Evolutionary conservation across 352 stramenopile species (phyloP).

Genomic region (Phytopythium ostracodes): DNA sequence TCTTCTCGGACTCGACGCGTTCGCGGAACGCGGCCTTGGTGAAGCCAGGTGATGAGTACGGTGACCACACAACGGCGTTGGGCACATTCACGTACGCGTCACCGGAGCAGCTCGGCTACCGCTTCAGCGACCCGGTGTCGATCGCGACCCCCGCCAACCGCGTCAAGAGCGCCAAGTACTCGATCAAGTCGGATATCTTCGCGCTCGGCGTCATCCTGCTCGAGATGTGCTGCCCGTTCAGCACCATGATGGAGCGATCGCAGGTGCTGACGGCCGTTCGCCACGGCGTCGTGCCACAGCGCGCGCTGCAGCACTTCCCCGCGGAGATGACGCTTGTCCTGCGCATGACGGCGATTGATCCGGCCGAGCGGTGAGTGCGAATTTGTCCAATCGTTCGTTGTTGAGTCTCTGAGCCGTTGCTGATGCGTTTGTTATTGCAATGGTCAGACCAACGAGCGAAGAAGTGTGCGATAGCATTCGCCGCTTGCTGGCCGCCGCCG

Average conservation of each 20-base stretch:
- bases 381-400: neutral
- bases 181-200: constrained; percentile 85
- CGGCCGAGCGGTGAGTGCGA: constrained; percentile 35
- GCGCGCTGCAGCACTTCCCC: constrained; percentile 53
- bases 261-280: constrained; percentile 77
- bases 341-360: constrained; percentile 74
- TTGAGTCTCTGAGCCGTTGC: neutral
- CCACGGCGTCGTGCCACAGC: constrained; percentile 72
- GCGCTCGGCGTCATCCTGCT: constrained; percentile 78
- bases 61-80: constrained; percentile 73
- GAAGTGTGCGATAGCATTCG: constrained; percentile 58
- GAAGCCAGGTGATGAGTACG: constrained; percentile 21
- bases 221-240: constrained; percentile 79
- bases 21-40: neutral
- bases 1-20: constrained; percentile 28
- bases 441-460: constrained; percentile 33
- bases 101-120: constrained; percentile 78
- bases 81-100: constrained; percentile 84
- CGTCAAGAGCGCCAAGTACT: constrained; percentile 76
- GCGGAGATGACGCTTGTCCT: constrained; percentile 72
- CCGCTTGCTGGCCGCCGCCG: constrained; percentile 34
- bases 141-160: constrained; percentile 35
- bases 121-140: constrained; percentile 36
- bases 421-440: neutral
- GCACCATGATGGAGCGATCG: constrained; percentile 84